Evolutionary conservation across 345 rosid genomes (phyloP).

Genomic region (Odontarrhena argentea): DNA sequence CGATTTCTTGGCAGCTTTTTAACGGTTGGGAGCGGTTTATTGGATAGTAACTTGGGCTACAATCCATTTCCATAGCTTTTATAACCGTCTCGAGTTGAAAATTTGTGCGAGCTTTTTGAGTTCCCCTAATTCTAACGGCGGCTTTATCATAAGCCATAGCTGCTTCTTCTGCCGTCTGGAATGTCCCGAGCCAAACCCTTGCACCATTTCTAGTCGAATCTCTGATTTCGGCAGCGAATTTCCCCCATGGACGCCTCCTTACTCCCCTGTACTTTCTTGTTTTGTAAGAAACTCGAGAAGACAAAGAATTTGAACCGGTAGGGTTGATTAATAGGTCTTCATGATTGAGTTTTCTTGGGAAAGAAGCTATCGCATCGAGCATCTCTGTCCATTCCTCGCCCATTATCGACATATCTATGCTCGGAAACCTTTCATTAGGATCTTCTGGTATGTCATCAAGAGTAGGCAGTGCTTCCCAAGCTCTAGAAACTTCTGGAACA

Average conservation of each 20-base stretch:
- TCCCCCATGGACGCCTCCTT: slow-evolving; percentile 86
- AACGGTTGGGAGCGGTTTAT: slow-evolving; percentile 13
- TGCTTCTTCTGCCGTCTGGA: slow-evolving; percentile 82
- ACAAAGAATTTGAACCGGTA: slow-evolving; percentile 3
- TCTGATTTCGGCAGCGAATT: slow-evolving; percentile 84
- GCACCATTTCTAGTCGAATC: slow-evolving; percentile 72
- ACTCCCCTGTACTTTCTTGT: slow-evolving; percentile 75
- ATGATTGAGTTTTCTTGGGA: slow-evolving; percentile 23
- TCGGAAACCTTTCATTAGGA: slow-evolving; percentile 46
- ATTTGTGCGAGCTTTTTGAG: slow-evolving; percentile 60
- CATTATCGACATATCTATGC: slow-evolving; percentile 65
- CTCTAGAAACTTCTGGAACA: slow-evolving; percentile 22
- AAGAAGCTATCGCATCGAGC: slow-evolving; percentile 40
- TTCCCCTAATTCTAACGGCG: slow-evolving; percentile 76
- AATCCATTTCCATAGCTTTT: slow-evolving; percentile 46
- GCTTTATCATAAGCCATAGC: slow-evolving; percentile 94
- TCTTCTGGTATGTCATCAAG: slow-evolving; percentile 43
- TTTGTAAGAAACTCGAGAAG: slow-evolving; percentile 28
- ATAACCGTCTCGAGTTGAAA: slow-evolving; percentile 63
- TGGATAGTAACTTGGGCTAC: slow-evolving; percentile 14
- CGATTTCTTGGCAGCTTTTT: neutral
- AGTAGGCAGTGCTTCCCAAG: slow-evolving; percentile 58
- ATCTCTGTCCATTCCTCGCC: slow-evolving; percentile 65
- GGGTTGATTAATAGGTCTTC: slow-evolving; percentile 2
- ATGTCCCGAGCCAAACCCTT: slow-evolving; percentile 91